These are phyloP conservation scores for Misopates orontium DNA, from an alignment of 257 asterid species.

Conservation along the genomic window DNA sequence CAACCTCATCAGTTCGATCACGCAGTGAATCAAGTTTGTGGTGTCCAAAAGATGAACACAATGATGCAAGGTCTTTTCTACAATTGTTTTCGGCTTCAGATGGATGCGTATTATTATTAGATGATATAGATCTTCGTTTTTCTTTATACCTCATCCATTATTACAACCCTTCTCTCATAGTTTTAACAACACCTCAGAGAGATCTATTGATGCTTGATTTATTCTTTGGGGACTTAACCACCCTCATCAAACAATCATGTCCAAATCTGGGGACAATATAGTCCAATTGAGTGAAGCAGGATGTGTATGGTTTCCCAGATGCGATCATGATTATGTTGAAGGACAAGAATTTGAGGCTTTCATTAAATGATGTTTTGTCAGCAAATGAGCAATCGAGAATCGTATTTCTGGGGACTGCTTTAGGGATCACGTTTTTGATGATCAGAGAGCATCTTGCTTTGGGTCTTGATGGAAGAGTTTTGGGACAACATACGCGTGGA, in stretches of 20 bases:
- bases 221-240: conserved; percentile 67
- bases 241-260: conserved; percentile 63
- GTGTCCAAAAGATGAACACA: conserved; percentile 47
- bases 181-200: conserved; percentile 57
- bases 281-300: conserved; percentile 68
- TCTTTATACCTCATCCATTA: conserved; percentile 49
- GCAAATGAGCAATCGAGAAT: no score
- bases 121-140: no score
- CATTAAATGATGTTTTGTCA: no score
- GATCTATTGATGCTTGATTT: conserved; percentile 39
- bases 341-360: conserved; percentile 43
- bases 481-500: no score
- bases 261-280: conserved; percentile 32
- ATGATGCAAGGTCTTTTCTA: conserved; percentile 49
- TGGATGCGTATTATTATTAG: conserved; percentile 55
- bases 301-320: conserved; percentile 82
- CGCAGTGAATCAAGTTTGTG: conserved; percentile 38
- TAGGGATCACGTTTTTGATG: no score
- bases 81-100: conserved; percentile 55
- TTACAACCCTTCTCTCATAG: conserved; percentile 52
- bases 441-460: no score
- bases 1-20: conserved; percentile 37
- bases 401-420: no score
- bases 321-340: conserved; percentile 46
- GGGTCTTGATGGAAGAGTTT: no score